Evolutionary conservation across 768 basidiomycete species (phyloP), one percentile per base, ranked within the genome.

Genomic region (Thelephora aurantiotincta): DNA sequence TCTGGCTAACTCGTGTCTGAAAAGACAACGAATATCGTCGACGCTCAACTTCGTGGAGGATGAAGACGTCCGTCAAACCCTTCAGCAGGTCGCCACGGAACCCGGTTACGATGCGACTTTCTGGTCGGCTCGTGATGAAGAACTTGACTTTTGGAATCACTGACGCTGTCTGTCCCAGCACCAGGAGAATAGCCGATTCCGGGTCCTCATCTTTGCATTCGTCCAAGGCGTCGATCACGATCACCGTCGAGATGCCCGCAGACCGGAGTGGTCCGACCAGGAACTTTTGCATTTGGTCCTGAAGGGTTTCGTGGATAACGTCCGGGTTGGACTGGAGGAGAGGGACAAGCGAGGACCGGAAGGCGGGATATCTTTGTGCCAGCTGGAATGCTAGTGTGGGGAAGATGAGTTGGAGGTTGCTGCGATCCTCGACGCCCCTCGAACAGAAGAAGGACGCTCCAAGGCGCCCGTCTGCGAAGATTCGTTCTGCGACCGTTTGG

Each of bases 201-300:
- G 30, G 34, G 6, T 47, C 18, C 23, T 41, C 36, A 1, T 52
- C 55, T 6, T 43, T 35, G 45, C 65, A 60, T 55, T 68, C 65
- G 50, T 68, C 65, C 22, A 68, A 51, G 2, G 59, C 66, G 50
- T 68, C 67, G 18, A 68, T 52, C 43, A 66, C 55, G 42, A 68
- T 49, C 11, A 67, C 36, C 20, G 62, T 33, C 14, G 45, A 42
- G 11, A 35, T 4, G 6, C 26, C 9, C 6, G 42, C 14, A 9
- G n/a, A n/a, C 0, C 13, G 23, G 12, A 54, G 44, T 5, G 56
- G 55, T 20, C 33, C 26, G 1, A 46, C 19, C n/a, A 61, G 11
- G 6, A 63, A 50, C 16, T 35, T 37, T 22, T n/a, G 14, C 35
- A 49, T 34, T 13, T 46, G 30, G 44, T 20, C 19, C 18, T 26